Conservation (phyloP, 495 filamentous ascomycete genomes). For the Neurospora hispaniola region DNA sequence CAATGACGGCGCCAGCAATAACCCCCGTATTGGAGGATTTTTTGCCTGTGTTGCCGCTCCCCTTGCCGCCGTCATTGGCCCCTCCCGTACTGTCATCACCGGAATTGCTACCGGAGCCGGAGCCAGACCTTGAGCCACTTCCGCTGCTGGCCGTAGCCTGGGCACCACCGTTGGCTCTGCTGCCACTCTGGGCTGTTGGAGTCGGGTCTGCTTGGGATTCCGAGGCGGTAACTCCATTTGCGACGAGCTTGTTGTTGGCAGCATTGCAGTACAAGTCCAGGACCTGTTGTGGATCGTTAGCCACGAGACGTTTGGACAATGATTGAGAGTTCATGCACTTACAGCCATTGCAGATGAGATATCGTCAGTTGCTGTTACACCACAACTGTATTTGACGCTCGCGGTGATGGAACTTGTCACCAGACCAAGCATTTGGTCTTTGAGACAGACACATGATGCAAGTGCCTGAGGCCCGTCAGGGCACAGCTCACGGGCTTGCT, state of each 20-base stretch:
- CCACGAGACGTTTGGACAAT: not conserved
- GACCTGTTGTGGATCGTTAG: constrained; percentile 10
- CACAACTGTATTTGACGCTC: constrained; percentile 30
- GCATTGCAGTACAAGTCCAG: constrained; percentile 40
- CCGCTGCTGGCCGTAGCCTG: constrained; percentile 10
- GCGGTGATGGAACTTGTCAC: constrained; percentile 28
- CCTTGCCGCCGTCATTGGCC: constrained; percentile 2
- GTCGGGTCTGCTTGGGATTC: constrained; percentile 11
- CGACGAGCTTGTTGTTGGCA: constrained; percentile 26
- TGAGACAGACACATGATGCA: constrained; percentile 39
- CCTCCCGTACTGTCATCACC: constrained; percentile 2
- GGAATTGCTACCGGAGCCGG: not conserved
- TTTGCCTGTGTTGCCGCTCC: not conserved
- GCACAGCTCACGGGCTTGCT: constrained; percentile 32
- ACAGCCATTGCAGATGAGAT: constrained; percentile 31
- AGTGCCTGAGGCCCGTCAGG: constrained; percentile 31
- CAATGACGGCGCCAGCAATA: constrained; percentile 30
- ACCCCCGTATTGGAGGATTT: constrained; percentile 2
- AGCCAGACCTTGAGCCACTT: constrained; percentile 3
- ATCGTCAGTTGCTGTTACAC: constrained; percentile 33
- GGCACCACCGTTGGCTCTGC: constrained; percentile 10
- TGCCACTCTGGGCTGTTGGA: not conserved
- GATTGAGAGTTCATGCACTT: not conserved
- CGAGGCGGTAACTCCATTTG: constrained; percentile 29
- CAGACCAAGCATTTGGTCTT: constrained; percentile 29